A percentile compares a stretch with the other conserved stretches of the same genome.
Evolutionary conservation across 2,329 filamentous ascomycete genomes (phyloP).

Genomic region (Clonostachys chloroleuca): DNA sequence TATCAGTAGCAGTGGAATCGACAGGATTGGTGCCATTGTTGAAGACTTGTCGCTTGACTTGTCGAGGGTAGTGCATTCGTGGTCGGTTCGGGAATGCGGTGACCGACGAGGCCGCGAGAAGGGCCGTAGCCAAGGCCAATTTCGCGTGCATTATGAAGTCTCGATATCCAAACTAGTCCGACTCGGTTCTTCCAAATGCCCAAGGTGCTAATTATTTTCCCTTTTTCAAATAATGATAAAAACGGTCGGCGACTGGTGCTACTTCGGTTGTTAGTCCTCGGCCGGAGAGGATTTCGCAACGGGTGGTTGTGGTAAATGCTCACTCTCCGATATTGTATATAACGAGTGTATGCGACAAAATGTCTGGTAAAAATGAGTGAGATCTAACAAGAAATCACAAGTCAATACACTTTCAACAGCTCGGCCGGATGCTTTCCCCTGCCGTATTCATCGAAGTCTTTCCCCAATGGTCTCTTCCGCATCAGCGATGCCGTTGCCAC

Average conservation of each 20-base stretch:
- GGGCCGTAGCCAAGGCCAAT: slow-evolving; percentile 38
- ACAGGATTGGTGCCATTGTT: slow-evolving; percentile 28
- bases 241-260: background rate
- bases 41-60: slow-evolving; percentile 45
- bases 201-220: background rate
- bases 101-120: slow-evolving; percentile 40
- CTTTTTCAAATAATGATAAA: too few species aligned
- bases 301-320: background rate
- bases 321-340: background rate
- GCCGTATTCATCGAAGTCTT: too few species aligned
- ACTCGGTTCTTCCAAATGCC: background rate
- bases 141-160: slow-evolving; percentile 40
- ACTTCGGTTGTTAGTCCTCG: background rate
- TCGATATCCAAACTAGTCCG: background rate
- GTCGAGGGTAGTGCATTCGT: slow-evolving; percentile 52
- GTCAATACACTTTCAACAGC: background rate
- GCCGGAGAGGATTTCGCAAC: background rate
- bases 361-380: too few species aligned
- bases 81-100: slow-evolving; percentile 39
- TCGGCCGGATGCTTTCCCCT: background rate
- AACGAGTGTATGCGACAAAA: too few species aligned
- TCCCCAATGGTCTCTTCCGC: too few species aligned
- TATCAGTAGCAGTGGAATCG: slow-evolving; percentile 9
- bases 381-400: background rate
- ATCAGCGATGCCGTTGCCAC: background rate